Evolutionary conservation across 2,329 filamentous ascomycete species (phyloP).

Genomic region (Scedosporium minutisporum): DNA sequence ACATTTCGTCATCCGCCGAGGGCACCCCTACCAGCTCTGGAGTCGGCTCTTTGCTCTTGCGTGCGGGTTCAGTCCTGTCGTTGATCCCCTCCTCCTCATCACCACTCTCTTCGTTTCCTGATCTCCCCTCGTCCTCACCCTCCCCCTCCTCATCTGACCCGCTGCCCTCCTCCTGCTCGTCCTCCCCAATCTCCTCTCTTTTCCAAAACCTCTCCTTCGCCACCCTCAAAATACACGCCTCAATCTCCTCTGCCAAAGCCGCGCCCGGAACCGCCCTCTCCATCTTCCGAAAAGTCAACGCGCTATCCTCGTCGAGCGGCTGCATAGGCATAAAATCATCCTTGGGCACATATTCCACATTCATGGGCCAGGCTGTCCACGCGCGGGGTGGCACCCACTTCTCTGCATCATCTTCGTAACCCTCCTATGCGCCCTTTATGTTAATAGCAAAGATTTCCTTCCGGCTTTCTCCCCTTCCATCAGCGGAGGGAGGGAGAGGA

Average conservation of each 20-base stretch:
- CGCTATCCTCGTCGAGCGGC: conserved; percentile 35
- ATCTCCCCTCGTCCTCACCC: neutral
- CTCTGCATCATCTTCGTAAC: neutral
- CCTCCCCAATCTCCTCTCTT: neutral
- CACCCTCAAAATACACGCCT: conserved; percentile 53
- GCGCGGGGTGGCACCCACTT: conserved; percentile 42
- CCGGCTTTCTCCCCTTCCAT: neutral
- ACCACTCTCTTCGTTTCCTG: neutral
- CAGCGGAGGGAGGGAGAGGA: neutral
- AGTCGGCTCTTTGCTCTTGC: neutral
- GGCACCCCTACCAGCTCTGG: conserved; percentile 25
- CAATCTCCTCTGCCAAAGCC: conserved; percentile 60
- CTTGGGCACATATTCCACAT: conserved; percentile 49
- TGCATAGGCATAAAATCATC: conserved; percentile 37
- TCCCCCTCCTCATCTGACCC: neutral
- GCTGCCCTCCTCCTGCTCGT: neutral
- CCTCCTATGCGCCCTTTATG: neutral
- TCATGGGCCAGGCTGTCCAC: conserved; percentile 85
- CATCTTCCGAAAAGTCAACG: conserved; percentile 38
- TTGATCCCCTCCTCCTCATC: neutral
- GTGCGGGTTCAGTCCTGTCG: neutral
- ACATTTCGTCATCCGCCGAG: conserved; percentile 61
- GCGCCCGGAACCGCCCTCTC: conserved; percentile 41
- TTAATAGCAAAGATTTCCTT: neutral
- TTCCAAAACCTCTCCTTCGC: conserved; percentile 57